These are phyloP conservation scores for Lichtheimia ornata DNA, from an alignment of 371 early-diverging fungal genomes.

Conservation along the genomic window DNA sequence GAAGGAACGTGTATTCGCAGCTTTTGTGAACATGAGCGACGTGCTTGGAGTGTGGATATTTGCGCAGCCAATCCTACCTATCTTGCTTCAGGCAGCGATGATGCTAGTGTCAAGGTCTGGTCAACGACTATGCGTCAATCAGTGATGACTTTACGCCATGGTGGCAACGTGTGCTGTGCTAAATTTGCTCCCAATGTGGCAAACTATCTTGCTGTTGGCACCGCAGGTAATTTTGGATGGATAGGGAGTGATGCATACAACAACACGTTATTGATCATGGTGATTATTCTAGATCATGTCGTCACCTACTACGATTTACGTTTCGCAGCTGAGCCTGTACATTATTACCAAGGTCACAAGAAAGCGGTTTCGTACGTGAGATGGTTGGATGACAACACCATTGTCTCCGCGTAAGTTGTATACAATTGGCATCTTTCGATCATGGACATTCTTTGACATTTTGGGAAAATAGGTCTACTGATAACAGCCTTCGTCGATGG, in stretches of 20 bases:
- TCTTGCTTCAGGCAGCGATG: slow-evolving; percentile 89
- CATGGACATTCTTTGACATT: neutral
- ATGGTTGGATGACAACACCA: slow-evolving; percentile 69
- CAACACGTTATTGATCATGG: neutral
- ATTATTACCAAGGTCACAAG: slow-evolving; percentile 78
- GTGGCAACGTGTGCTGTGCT: slow-evolving; percentile 90
- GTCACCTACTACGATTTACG: slow-evolving; percentile 88
- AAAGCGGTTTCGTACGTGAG: slow-evolving; percentile 93
- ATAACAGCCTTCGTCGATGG: slow-evolving; percentile 89
- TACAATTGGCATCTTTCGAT: neutral
- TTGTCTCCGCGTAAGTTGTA: slow-evolving; percentile 72
- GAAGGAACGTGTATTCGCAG: slow-evolving; percentile 59
- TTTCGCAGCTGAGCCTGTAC: slow-evolving; percentile 63
- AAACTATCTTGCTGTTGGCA: slow-evolving; percentile 82
- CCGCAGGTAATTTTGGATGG: slow-evolving; percentile 63
- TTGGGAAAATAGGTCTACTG: slow-evolving; percentile 66
- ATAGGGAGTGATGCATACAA: neutral
- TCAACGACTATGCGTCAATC: slow-evolving; percentile 68
- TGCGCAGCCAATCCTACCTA: slow-evolving; percentile 72
- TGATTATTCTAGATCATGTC: slow-evolving; percentile 70
- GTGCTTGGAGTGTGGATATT: slow-evolving; percentile 92
- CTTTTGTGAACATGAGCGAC: slow-evolving; percentile 86
- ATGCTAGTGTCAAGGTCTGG: slow-evolving; percentile 90
- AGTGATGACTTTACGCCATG: slow-evolving; percentile 75
- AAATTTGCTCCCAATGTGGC: slow-evolving; percentile 81